Percentiles rank a stretch among this genome's conserved stretches.
Conservation (phyloP, 768 basidiomycete species). For the Termitomyces sp. region DNA sequence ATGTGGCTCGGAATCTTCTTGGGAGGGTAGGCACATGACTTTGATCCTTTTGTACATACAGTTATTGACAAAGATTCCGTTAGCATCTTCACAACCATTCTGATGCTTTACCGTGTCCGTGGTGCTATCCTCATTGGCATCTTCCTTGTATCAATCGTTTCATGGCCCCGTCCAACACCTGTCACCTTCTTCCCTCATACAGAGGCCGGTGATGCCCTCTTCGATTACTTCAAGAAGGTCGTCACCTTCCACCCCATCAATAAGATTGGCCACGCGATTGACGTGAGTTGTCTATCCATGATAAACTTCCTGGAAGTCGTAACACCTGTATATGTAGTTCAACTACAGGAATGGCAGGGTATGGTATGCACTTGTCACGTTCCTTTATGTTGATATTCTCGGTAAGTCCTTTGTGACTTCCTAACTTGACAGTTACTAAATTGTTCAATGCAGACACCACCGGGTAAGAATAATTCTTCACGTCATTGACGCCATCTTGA, state of each 20-base stretch:
- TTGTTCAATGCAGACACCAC: conserved; percentile 40
- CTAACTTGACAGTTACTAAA: background rate
- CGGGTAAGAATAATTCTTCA: conserved; percentile 25
- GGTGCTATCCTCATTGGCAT: conserved; percentile 84
- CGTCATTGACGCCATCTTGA: background rate
- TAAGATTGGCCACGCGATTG: conserved; percentile 61
- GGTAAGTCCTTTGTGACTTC: conserved; percentile 36
- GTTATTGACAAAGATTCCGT: background rate
- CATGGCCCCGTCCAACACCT: conserved; percentile 80
- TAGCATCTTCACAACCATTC: conserved; percentile 70
- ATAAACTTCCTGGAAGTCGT: background rate
- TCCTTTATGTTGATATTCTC: conserved; percentile 87
- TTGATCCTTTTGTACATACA: background rate
- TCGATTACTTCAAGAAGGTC: conserved; percentile 83
- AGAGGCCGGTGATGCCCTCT: conserved; percentile 60
- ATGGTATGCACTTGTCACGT: conserved; percentile 86
- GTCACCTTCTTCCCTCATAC: conserved; percentile 85
- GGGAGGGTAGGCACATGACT: conserved; percentile 55
- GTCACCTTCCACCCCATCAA: conserved; percentile 68
- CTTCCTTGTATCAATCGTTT: conserved; percentile 79
- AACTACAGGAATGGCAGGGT: conserved; percentile 64
- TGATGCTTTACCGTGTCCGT: conserved; percentile 84
- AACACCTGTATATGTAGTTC: conserved; percentile 31
- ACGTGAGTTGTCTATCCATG: conserved; percentile 58
- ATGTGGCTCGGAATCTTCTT: conserved; percentile 88